Evolutionary conservation across 1,284 basidiomycete species (phyloP), one percentile per base, ranked within the genome.

Genomic region (Sporisorium reilianum): DNA sequence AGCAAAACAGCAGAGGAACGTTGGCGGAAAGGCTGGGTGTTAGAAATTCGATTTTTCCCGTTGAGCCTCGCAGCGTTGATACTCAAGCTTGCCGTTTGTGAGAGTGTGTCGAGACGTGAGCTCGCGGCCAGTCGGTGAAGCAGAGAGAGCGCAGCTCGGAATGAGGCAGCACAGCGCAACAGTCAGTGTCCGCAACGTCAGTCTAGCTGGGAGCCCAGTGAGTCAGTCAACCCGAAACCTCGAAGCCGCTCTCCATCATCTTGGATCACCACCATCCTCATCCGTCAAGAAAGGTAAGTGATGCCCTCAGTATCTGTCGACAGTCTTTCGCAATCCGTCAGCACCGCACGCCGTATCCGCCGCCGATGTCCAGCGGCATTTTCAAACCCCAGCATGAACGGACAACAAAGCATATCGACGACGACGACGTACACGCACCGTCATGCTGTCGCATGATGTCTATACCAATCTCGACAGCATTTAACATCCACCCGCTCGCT

Each of bases 251-350:
- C 67, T 26, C 16, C 62, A 61, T 65, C 68, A 66, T 66, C 55
- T 57, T 52, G 44, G 45, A 62, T 66, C 69, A 66, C 69, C 64
- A 72, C 69, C 69, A 72, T 72, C 64, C 64, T 61, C 58, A 58
- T 44, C 60, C 62, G 38, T 72, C 64, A 72, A 71, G 68, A 65
- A 62, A 71, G 68, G 68, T 71, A 63, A 65, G 68, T 71, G 8
- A 26, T 36, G 55, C 56, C 45, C 42, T 30, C 52, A 20, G 22
- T 28, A 42, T 12, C 28, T 55, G 30, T 55, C 59, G n/a, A 41
- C 46, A 36, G 46, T 63, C 55, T 63, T 50, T 58, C 55, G 53
- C 64, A 55, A 7, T 46, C 46, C 20, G 45, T 48, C 25, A 51
- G 26, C 41, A 45, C 32, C 9, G 32, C n/a, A 30, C 46, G 3